phyloP scores from a whole-genome alignment of 2,329 filamentous ascomycete genomes.

The Lachnellula arida region DNA sequence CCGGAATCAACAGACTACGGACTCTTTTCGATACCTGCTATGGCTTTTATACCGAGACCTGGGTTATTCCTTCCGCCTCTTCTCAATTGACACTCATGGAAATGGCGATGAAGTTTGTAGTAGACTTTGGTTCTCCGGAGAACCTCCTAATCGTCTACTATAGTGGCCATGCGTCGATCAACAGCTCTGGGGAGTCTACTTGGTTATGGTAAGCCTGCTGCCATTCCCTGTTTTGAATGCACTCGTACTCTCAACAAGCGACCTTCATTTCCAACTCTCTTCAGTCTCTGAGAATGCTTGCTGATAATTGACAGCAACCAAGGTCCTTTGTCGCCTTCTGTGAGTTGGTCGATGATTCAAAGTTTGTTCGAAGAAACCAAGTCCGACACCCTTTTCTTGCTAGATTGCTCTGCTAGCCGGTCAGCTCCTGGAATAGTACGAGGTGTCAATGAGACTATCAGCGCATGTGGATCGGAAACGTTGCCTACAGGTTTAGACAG shows the following conservation, averaged over 20 bases:
- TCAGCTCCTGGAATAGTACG: neutral
- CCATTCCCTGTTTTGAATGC: neutral
- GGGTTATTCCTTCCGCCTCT: constrained; percentile 21
- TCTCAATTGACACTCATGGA: constrained; percentile 23
- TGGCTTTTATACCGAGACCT: constrained; percentile 21
- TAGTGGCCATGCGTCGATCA: constrained; percentile 21
- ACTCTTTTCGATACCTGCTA: constrained; percentile 19
- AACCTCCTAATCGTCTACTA: constrained; percentile 25
- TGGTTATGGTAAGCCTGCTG: constrained; percentile 14
- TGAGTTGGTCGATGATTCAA: constrained; percentile 10
- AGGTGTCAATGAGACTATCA: constrained; percentile 17
- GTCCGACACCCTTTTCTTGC: constrained; percentile 8
- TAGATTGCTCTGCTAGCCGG: constrained; percentile 8
- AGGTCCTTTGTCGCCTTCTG: constrained; percentile 2
- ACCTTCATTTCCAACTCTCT: neutral
- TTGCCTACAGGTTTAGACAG: constrained; percentile 12
- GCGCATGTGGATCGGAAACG: constrained; percentile 16
- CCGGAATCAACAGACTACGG: constrained; percentile 17
- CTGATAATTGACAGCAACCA: constrained; percentile 5
- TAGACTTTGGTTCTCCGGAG: constrained; percentile 13
- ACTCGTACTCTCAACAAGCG: neutral
- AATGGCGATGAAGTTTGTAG: constrained; percentile 18
- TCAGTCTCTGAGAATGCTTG: neutral
- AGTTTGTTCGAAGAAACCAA: constrained; percentile 6
- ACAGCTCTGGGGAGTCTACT: constrained; percentile 15